Evolutionary conservation across 139 green algal species (phyloP), one percentile per base, ranked within the genome.

Genomic region (Limnomonas spitsbergensis): DNA sequence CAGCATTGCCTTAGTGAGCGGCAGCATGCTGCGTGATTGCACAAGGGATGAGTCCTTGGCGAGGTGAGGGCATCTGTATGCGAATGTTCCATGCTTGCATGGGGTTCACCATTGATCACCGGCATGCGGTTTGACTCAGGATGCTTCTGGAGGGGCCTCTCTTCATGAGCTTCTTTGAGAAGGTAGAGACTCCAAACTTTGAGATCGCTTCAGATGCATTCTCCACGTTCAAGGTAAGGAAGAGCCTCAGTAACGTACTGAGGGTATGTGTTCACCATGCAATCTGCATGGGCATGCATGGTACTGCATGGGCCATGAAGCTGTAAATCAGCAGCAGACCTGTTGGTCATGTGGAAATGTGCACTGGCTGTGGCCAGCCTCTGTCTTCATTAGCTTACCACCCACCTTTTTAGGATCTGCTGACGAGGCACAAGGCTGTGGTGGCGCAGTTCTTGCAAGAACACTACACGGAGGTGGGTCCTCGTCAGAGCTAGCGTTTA

Each of bases 131-230:
- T n/a, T n/a, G n/a, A n/a, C n/a, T n/a, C 85, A 93, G 88, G 74
- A 42, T 87, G 40, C 76, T 93, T 53, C 42, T 94, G 73, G 73
- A 93, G 0, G 74, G 80, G 7, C 73, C 75, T 1, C 40, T 89
- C 26, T 91, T 95, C 32, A 66, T 84, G 53, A 56, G 83, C 6
- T 94, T 94, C 68, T 97, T 97, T 68, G 73, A 88, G 2, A 93
- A 94, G 42, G 88, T 98, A 66, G 88, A 98, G 79, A 84, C 93
- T 26, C 67, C 82, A 2, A 95, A 94, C 78, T 98, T 98, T 85
- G 94, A 98, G 73, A 88, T 98, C 2, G 91, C 95, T 1, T 95
- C 89, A 7, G 94, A 98, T 78, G 94, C 94, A 2, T 97, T 98
- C 76, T 73, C 79, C 47, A 97, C 94, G 1, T 97, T 98, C 78